Base-by-base conservation (phyloP, 2,329 filamentous ascomycete genomes). In the Phoma sp. region DNA sequence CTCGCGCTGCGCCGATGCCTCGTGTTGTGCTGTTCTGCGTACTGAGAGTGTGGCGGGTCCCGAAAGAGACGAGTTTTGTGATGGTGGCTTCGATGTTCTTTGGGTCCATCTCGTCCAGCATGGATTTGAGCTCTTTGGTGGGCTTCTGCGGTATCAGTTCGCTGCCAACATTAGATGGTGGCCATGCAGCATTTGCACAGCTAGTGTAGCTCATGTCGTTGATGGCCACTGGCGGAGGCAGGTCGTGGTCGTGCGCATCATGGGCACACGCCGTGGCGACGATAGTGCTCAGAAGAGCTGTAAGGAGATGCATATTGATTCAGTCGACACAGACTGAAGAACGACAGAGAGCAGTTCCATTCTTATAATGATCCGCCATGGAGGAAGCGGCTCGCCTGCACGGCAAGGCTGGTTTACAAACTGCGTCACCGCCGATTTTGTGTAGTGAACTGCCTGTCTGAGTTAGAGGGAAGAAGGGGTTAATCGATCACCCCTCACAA, bases 11-110 rank as follows among this genome's bases (percentile, higher is more conserved):
- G 1, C 82, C 82, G 47, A 86, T 84, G 1, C 83, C 83, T 4
- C 79, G 74, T 2, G 75, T 79, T 3, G 76, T 76, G 30, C 77
- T 78, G 53, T 80, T 83, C 58, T 84, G 81, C 1, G 71, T 75
- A 4, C 81, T 83, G 0, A 85, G 71, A 1, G 83, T 85, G 62
- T 85, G 82, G 7, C 83, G 76, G 4, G 83, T 86, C 25, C 81
- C 83, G 58, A 84, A 86, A 13, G 77, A 79, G 4, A 81, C 82
- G 1, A 86, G 77, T 58, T 80, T 84, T 47, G 74, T 70, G 57
- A 86, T 80, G 52, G 74, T 83, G 7, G 75, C 71, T 61, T 83
- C 72, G 58, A 86, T 80, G 38, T 79, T 78, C 2, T 70, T 65
- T 4, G 80, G 58, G 52, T 72, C 71, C 29, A 80, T 60, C 42